Conservation (phyloP, 371 early-diverging fungal genomes). For the Saksenaea oblongispora region DNA sequence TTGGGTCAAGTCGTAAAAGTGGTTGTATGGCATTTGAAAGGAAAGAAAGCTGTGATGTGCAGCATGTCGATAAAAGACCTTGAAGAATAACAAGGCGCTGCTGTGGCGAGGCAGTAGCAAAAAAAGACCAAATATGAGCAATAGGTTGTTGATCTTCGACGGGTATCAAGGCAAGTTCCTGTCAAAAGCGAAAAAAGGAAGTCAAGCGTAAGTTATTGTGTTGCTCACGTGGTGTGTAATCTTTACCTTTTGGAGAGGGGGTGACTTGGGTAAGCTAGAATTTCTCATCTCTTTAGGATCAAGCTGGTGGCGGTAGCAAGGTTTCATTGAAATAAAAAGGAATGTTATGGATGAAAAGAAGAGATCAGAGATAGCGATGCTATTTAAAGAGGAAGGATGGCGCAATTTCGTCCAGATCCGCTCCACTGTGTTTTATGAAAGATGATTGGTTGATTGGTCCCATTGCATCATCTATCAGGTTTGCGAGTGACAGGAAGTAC, state of each 20-base stretch:
- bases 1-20: conserved; percentile 66
- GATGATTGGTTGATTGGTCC: not conserved
- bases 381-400: not conserved
- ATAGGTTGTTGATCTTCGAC: conserved; percentile 42
- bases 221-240: not conserved
- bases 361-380: not conserved
- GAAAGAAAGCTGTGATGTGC: conserved; percentile 54
- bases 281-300: not conserved
- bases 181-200: not conserved
- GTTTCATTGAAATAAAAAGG: not conserved
- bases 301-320: not conserved
- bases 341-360: not conserved
- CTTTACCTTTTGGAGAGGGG: not conserved
- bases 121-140: conserved; percentile 53
- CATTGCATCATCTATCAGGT: not conserved
- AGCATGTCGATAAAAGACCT: conserved; percentile 55
- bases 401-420: conserved; percentile 1
- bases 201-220: not conserved
- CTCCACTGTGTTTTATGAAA: not conserved
- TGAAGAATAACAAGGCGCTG: conserved; percentile 60
- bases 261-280: not conserved
- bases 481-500: too few species aligned
- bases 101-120: conserved; percentile 42
- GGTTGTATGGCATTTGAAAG: conserved; percentile 41
- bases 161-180: conserved; percentile 16